phyloP scores from a whole-genome alignment of 352 stramenopile genomes.

The Aphanomyces euteiches region DNA sequence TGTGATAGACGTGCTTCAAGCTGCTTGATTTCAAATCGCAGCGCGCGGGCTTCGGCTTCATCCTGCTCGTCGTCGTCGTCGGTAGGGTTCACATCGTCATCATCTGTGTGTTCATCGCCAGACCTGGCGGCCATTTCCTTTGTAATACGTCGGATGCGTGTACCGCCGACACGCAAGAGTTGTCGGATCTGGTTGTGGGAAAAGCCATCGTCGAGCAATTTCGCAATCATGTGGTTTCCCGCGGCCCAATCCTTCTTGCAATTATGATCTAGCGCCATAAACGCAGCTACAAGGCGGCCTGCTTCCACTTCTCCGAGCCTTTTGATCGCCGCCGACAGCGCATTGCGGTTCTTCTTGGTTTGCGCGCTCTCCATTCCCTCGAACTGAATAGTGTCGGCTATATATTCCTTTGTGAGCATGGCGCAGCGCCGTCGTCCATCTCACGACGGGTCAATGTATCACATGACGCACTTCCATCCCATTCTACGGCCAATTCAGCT shows the following conservation, averaged over 20 bases:
- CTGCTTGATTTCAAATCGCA: no score
- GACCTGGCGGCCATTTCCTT: neutral
- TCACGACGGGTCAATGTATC: no score
- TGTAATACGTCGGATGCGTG: slow-evolving; percentile 2
- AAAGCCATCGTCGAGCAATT: neutral
- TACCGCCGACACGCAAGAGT: neutral
- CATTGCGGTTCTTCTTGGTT: neutral
- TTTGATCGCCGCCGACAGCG: neutral
- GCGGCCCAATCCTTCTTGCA: slow-evolving; percentile 4
- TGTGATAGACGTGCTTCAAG: no score
- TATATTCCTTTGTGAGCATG: no score
- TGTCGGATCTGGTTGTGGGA: slow-evolving; percentile 12
- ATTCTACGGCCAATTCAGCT: no score
- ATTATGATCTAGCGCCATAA: neutral
- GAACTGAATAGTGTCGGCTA: no score
- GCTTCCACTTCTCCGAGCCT: neutral
- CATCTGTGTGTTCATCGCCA: no score
- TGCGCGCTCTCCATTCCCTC: neutral
- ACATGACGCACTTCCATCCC: no score
- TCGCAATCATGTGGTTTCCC: slow-evolving; percentile 6
- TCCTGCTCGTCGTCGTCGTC: no score
- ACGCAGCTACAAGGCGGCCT: neutral
- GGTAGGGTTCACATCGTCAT: no score
- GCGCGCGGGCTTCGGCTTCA: no score
- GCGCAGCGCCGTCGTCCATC: no score